Percentiles rank a stretch among this genome's conserved stretches.
These are phyloP conservation scores for Xerocomus brunneocitrinus DNA, from an alignment of 768 basidiomycete species.

Conservation along the genomic window DNA sequence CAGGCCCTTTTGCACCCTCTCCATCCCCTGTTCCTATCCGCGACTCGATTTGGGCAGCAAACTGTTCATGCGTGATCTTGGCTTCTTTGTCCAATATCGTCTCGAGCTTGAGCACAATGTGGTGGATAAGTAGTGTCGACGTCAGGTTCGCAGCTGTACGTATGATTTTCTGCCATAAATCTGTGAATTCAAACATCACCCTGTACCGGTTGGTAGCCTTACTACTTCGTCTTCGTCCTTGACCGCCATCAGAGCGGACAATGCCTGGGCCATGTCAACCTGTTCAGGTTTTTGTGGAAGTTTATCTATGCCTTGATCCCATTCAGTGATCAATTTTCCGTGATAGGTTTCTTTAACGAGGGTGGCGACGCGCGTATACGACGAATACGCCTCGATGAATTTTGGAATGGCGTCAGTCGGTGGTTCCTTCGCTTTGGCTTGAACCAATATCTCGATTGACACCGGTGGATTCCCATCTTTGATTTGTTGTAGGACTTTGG, in stretches of 20 bases:
- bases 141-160: constrained; percentile 74
- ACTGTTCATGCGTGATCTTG: constrained; percentile 83
- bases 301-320: constrained; percentile 62
- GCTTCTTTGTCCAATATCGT: constrained; percentile 88
- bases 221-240: constrained; percentile 94
- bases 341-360: constrained; percentile 78
- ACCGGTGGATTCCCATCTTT: constrained; percentile 51
- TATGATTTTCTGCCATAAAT: constrained; percentile 59
- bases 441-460: constrained; percentile 70
- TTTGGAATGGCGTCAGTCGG: constrained; percentile 69
- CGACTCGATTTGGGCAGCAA: constrained; percentile 81
- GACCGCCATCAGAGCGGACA: constrained; percentile 75
- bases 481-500: constrained; percentile 82
- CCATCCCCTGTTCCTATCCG: constrained; percentile 72
- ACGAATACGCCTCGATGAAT: constrained; percentile 59
- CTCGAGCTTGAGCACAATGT: constrained; percentile 85
- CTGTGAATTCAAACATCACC: constrained; percentile 7
- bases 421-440: constrained; percentile 77
- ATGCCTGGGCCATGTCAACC: constrained; percentile 70
- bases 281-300: constrained; percentile 62
- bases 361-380: constrained; percentile 62
- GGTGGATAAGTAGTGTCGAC: constrained; percentile 78
- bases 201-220: constrained; percentile 26
- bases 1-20: constrained; percentile 72
- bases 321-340: constrained; percentile 85